These are phyloP conservation scores for Jatropha multifida DNA, from an alignment of 441 rosid species.

Conservation along the genomic window DNA sequence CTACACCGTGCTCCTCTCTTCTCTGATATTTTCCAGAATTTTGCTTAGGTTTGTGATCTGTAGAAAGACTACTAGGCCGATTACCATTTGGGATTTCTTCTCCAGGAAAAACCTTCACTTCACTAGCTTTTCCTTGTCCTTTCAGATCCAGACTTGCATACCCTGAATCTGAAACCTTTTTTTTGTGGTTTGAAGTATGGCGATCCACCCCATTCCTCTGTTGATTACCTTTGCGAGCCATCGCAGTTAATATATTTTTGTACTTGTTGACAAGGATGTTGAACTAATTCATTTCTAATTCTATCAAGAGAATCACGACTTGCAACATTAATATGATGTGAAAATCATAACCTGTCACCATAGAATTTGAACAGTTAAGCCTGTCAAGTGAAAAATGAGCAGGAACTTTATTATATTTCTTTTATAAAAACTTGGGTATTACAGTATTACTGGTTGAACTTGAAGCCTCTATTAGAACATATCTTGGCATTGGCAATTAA, in stretches of 20 bases:
- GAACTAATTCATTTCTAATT: constrained; percentile 29
- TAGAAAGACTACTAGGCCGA: constrained; percentile 30
- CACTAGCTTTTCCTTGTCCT: constrained; percentile 46
- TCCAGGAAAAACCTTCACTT: constrained; percentile 40
- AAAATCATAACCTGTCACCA: constrained; percentile 32
- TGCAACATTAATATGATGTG: constrained; percentile 19
- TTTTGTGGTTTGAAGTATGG: constrained; percentile 46
- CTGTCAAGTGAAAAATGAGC: not conserved
- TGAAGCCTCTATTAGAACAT: constrained; percentile 1
- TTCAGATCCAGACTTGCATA: constrained; percentile 32
- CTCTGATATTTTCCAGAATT: constrained; percentile 28
- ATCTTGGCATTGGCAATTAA: not conserved
- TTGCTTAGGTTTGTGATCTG: constrained; percentile 32
- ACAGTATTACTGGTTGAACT: not conserved
- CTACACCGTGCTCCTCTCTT: constrained; percentile 41
- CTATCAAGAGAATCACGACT: constrained; percentile 16
- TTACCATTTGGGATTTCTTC: constrained; percentile 50
- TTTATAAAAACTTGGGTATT: not conserved
- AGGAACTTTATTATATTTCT: constrained; percentile 2
- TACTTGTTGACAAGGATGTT: constrained; percentile 15
- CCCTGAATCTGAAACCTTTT: constrained; percentile 50
- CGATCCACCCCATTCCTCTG: constrained; percentile 73
- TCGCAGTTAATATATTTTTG: constrained; percentile 20
- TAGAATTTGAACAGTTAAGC: constrained; percentile 15
- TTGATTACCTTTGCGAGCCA: constrained; percentile 90